phyloP scores from a whole-genome alignment of 352 stramenopile species.

The Peronospora destructor region DNA sequence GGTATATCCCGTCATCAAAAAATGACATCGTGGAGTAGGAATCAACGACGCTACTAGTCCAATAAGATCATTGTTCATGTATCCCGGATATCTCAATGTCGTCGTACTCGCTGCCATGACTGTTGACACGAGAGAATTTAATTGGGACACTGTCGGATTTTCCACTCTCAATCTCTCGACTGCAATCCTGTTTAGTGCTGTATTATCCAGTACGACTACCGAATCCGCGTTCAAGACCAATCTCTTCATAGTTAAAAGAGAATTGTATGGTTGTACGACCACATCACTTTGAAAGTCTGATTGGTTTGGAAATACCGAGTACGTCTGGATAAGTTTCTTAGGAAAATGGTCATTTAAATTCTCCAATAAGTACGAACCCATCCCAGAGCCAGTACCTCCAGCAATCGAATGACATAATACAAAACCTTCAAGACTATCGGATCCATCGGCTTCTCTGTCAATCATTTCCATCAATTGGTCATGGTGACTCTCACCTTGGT shows the following conservation, averaged over 20 bases:
- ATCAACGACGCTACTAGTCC: conserved; percentile 97
- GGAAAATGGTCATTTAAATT: conserved; percentile 99
- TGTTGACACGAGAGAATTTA: conserved; percentile 98
- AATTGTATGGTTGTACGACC: conserved; percentile 99
- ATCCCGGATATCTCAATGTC: conserved; percentile 94
- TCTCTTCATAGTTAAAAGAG: conserved; percentile 97
- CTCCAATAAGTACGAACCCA: conserved; percentile 99
- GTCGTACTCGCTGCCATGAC: conserved; percentile 99
- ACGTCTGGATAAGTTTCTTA: conserved; percentile 99
- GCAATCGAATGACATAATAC: conserved; percentile 98
- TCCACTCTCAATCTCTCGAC: conserved; percentile 92
- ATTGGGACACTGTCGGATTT: conserved; percentile 94
- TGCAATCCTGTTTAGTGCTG: conserved; percentile 95
- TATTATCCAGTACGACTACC: conserved; percentile 99
- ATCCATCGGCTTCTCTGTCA: conserved; percentile 94
- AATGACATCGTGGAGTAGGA: conserved; percentile 97
- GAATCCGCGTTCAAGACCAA: conserved; percentile 97
- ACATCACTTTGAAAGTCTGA: conserved; percentile 92
- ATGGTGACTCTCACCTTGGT: conserved; percentile 90
- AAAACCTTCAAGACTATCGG: conserved; percentile 95
- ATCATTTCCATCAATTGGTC: conserved; percentile 99
- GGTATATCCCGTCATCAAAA: conserved; percentile 99
- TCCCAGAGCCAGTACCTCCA: conserved; percentile 96
- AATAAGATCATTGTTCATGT: conserved; percentile 99
- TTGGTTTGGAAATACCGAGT: conserved; percentile 98